phyloP scores from a whole-genome alignment of 2,329 filamentous ascomycete genomes.

The Didymella arachidicola region DNA sequence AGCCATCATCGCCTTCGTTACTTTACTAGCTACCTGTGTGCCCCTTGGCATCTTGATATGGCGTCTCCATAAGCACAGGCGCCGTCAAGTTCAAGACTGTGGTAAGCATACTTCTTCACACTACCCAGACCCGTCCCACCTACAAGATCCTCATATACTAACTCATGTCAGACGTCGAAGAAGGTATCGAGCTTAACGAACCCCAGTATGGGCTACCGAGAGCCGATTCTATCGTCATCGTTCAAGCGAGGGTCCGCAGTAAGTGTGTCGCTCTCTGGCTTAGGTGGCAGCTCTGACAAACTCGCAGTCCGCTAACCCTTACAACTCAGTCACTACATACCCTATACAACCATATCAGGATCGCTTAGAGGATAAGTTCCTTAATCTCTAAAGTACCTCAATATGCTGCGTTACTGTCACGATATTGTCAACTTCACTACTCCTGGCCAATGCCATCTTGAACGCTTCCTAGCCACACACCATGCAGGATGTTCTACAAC shows the following conservation, averaged over 20 bases:
- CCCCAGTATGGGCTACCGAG: neutral
- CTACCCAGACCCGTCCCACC: neutral
- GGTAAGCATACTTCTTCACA: neutral
- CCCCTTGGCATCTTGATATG: conserved; percentile 10
- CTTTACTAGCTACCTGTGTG: conserved; percentile 12
- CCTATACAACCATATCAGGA: neutral
- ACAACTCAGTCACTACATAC: neutral
- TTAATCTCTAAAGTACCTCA: neutral
- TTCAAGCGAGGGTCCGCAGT: conserved; percentile 3
- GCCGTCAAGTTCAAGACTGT: neutral
- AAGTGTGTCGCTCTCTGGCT: neutral
- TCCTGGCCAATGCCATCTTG: neutral
- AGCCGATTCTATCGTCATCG: neutral
- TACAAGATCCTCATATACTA: neutral
- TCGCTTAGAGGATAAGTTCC: neutral
- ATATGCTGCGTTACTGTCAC: neutral
- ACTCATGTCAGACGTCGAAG: conserved; percentile 3
- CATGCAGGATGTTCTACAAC: neutral
- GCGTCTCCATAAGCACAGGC: conserved; percentile 11
- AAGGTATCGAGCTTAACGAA: neutral
- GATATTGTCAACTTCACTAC: neutral
- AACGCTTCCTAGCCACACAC: neutral
- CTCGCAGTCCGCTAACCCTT: neutral
- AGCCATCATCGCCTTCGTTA: conserved; percentile 18
- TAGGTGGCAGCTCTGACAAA: neutral